Percentiles rank a stretch among this genome's conserved stretches.
These are phyloP conservation scores for Stephanodiscus triporus DNA, from an alignment of 108 stramenopile genomes.

Conservation along the genomic window DNA sequence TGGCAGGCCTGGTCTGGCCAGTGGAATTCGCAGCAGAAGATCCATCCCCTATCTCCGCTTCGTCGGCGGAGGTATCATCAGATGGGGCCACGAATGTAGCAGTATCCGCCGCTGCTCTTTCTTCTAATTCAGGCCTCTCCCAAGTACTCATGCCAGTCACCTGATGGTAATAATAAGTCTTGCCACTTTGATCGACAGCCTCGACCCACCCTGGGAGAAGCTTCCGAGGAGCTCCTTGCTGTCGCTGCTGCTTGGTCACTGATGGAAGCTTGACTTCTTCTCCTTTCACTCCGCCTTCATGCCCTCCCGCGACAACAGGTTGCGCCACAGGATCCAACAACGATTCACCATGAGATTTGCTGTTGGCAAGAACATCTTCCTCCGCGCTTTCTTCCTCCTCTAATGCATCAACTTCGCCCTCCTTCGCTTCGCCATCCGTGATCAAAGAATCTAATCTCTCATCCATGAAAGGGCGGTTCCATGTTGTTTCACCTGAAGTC, in stretches of 20 bases:
- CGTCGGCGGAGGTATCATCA: background rate
- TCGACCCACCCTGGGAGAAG: slow-evolving; percentile 25
- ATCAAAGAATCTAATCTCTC: background rate
- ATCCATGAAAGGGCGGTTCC: slow-evolving; percentile 56
- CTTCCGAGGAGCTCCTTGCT: no score
- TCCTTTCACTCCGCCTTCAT: background rate
- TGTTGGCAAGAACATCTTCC: background rate
- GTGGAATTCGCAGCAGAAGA: background rate
- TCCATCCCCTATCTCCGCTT: background rate
- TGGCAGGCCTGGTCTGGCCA: background rate
- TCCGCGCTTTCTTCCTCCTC: background rate
- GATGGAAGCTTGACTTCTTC: background rate
- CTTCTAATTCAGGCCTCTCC: slow-evolving; percentile 51
- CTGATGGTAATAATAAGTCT: slow-evolving; percentile 68
- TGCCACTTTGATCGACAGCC: slow-evolving; percentile 35
- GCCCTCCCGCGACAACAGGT: background rate
- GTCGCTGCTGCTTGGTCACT: background rate
- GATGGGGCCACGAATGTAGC: background rate
- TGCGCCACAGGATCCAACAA: background rate
- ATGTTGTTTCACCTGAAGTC: slow-evolving; percentile 59
- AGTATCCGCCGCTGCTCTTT: background rate
- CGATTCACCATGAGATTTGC: background rate
- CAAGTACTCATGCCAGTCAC: slow-evolving; percentile 72
- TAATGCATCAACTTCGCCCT: background rate
- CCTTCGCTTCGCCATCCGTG: background rate